A percentile compares a stretch with the other conserved stretches of the same genome.
phyloP scores from a whole-genome alignment of 768 basidiomycete species.

The Boletus barrowsii region DNA sequence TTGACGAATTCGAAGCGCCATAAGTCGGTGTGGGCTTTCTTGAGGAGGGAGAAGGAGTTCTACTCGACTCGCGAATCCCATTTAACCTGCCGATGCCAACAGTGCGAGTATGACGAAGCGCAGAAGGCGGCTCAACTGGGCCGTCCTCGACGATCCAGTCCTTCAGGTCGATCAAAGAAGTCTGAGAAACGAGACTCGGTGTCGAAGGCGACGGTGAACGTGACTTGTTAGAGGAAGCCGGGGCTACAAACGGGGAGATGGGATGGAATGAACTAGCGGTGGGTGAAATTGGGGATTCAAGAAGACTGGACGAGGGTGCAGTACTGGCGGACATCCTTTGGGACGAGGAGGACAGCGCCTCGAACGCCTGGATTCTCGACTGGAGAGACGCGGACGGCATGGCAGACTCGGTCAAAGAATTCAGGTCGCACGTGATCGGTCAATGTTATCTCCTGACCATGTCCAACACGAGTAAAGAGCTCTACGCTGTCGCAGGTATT shows the following conservation, averaged over 20 bases:
- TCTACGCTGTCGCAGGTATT: constrained; percentile 77
- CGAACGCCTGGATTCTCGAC: constrained; percentile 63
- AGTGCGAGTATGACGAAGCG: constrained; percentile 7
- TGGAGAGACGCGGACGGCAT: constrained; percentile 51
- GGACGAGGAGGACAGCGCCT: constrained; percentile 42
- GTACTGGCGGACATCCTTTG: constrained; percentile 16
- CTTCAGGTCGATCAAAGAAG: constrained; percentile 66
- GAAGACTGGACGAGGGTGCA: constrained; percentile 27
- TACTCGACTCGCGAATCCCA: constrained; percentile 18
- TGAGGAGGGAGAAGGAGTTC: constrained; percentile 22
- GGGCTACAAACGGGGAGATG: constrained; percentile 37
- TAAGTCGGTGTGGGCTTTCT: constrained; percentile 5
- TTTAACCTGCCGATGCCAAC: constrained; percentile 14
- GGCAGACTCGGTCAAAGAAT: background rate
- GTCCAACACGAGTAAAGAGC: constrained; percentile 35
- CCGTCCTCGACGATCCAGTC: constrained; percentile 74
- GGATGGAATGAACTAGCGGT: constrained; percentile 41
- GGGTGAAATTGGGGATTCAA: constrained; percentile 53
- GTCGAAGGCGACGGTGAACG: constrained; percentile 49
- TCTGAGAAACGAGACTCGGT: constrained; percentile 40
- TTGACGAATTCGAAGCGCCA: constrained; percentile 12
- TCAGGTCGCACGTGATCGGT: background rate
- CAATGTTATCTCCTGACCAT: constrained; percentile 1
- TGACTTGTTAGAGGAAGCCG: constrained; percentile 20
- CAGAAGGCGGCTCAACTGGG: constrained; percentile 29